These are phyloP conservation scores for Xylaria longipes DNA, from an alignment of 495 filamentous ascomycete species.

Conservation along the genomic window DNA sequence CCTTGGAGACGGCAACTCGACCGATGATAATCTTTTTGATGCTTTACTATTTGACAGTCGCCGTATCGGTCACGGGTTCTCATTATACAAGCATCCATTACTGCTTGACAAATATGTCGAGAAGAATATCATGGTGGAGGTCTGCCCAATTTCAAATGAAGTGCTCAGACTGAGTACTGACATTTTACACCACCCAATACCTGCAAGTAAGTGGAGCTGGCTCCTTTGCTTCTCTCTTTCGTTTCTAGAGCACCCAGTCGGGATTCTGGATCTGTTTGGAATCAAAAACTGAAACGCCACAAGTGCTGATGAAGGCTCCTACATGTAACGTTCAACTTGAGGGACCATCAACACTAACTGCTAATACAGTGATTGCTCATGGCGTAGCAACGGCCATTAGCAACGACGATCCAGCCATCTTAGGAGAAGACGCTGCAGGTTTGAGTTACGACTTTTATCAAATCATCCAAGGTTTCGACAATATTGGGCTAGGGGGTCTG, in stretches of 20 bases:
- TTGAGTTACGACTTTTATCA: constrained; percentile 4
- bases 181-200: constrained; percentile 4
- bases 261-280: neutral
- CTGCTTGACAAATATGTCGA: neutral
- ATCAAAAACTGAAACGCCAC: neutral
- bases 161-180: constrained; percentile 3
- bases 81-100: neutral
- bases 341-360: neutral
- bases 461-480: constrained; percentile 9
- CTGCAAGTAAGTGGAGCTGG: neutral
- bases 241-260: neutral
- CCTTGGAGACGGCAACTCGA: neutral
- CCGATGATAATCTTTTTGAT: neutral
- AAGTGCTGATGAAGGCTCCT: neutral
- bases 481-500: constrained; percentile 1
- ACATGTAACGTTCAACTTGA: neutral
- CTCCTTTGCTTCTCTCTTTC: neutral
- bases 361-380: neutral
- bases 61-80: constrained; percentile 3
- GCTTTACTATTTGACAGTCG: neutral
- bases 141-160: neutral
- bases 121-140: neutral
- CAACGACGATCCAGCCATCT: constrained; percentile 4
- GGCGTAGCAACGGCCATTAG: constrained; percentile 1
- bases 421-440: neutral